phyloP scores from a whole-genome alignment of 176 grass and related monocot species.

The Leersia perrieri region DNA sequence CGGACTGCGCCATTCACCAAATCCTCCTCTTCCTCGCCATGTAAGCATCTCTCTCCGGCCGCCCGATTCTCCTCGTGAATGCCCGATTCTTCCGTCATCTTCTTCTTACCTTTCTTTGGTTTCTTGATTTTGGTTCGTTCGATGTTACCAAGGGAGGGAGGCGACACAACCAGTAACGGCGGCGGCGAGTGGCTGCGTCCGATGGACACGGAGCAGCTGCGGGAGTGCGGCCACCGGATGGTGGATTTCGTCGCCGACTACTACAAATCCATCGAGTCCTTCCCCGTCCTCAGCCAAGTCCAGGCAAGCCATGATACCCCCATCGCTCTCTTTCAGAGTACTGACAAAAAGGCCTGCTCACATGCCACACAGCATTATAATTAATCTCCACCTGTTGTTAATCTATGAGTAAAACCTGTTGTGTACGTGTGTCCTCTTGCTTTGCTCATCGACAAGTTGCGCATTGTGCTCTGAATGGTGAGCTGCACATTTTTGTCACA shows the following conservation, averaged over 20 bases:
- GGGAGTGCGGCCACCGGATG: conserved; percentile 71
- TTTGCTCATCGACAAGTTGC: neutral
- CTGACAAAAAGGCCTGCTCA: neutral
- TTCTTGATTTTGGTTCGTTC: conserved; percentile 1
- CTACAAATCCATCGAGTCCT: conserved; percentile 64
- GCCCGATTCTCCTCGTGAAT: neutral
- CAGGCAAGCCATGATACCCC: conserved; percentile 13
- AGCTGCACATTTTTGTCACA: neutral
- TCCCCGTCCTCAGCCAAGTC: conserved; percentile 76
- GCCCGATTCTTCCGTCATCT: neutral
- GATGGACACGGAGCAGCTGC: conserved; percentile 74
- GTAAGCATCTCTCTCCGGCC: neutral
- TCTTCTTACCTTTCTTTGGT: neutral
- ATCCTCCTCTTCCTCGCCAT: neutral
- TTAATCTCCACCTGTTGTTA: neutral
- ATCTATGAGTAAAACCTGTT: neutral
- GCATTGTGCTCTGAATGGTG: neutral
- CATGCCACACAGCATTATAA: neutral
- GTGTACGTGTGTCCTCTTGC: neutral
- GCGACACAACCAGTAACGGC: neutral
- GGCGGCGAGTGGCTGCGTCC: conserved; percentile 35
- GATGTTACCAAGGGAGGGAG: conserved; percentile 23
- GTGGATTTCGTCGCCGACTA: conserved; percentile 79
- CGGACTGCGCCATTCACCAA: neutral
- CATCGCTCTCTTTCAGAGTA: neutral